Conservation (phyloP, 257 asterid genomes). For the Perilla frutescens region DNA sequence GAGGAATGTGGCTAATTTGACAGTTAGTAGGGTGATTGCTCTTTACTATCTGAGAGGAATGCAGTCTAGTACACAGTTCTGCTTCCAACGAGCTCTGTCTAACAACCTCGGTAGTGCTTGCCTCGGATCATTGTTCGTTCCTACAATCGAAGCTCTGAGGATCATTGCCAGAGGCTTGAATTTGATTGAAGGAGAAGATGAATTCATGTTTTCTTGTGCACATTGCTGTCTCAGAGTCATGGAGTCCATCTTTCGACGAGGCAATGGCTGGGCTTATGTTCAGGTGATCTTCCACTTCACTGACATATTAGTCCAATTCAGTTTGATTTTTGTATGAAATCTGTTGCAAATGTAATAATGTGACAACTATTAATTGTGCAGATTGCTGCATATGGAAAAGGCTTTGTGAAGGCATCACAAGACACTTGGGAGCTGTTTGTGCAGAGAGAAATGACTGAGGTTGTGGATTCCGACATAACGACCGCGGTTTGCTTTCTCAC, state of each 20-base stretch:
- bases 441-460: constrained; percentile 69
- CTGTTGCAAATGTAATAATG: background rate
- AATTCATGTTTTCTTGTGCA: constrained; percentile 97
- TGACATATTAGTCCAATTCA: background rate
- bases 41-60: constrained; percentile 92
- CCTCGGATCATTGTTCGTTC: constrained; percentile 90
- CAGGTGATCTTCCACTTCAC: constrained; percentile 50
- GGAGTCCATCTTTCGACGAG: constrained; percentile 83
- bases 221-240: constrained; percentile 87
- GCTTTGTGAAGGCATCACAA: constrained; percentile 84
- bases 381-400: constrained; percentile 95
- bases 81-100: constrained; percentile 86
- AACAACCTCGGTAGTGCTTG: constrained; percentile 90
- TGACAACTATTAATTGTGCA: constrained; percentile 20
- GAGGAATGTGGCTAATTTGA: constrained; percentile 93
- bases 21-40: constrained; percentile 83
- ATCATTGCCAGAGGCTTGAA: constrained; percentile 88
- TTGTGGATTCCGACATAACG: constrained; percentile 93
- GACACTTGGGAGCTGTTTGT: constrained; percentile 95
- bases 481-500: constrained; percentile 92
- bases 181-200: constrained; percentile 95
- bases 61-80: constrained; percentile 84
- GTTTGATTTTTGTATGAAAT: background rate
- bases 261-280: constrained; percentile 99
- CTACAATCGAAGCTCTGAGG: constrained; percentile 79